phyloP scores from a whole-genome alignment of 257 asterid species.

The Plectranthus barbatus region DNA sequence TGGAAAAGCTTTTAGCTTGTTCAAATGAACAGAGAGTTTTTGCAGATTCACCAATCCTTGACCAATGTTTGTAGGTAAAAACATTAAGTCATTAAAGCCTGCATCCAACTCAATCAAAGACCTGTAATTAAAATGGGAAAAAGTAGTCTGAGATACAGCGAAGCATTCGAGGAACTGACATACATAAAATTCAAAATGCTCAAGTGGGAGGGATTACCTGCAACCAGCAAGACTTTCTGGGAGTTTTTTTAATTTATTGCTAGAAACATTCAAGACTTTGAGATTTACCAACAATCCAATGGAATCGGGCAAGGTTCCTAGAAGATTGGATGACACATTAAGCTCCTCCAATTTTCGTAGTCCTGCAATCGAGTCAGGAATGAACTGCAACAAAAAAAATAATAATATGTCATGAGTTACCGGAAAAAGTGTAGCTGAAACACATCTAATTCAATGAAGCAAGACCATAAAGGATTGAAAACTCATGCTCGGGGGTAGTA shows the following conservation, averaged over 20 bases:
- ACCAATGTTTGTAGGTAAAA: constrained; percentile 54
- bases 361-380: constrained; percentile 58
- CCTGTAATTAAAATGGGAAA: constrained; percentile 16
- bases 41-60: constrained; percentile 45
- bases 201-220: constrained; percentile 29
- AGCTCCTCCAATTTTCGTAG: constrained; percentile 51
- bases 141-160: background rate
- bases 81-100: constrained; percentile 46
- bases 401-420: background rate
- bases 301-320: constrained; percentile 46
- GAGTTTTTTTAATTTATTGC: constrained; percentile 46
- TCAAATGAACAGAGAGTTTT: constrained; percentile 33
- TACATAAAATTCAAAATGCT: background rate
- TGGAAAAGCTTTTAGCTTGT: constrained; percentile 51
- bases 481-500: background rate
- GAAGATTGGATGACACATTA: constrained; percentile 44
- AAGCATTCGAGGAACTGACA: background rate
- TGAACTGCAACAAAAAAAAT: constrained; percentile 22
- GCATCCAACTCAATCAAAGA: constrained; percentile 56
- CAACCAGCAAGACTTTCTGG: constrained; percentile 62
- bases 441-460: background rate
- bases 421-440: background rate
- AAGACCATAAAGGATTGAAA: background rate
- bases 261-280: constrained; percentile 38
- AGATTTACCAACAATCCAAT: constrained; percentile 51